phyloP scores from a whole-genome alignment of 2,329 filamentous ascomycete species.

The Trichoderma brevicompactum region DNA sequence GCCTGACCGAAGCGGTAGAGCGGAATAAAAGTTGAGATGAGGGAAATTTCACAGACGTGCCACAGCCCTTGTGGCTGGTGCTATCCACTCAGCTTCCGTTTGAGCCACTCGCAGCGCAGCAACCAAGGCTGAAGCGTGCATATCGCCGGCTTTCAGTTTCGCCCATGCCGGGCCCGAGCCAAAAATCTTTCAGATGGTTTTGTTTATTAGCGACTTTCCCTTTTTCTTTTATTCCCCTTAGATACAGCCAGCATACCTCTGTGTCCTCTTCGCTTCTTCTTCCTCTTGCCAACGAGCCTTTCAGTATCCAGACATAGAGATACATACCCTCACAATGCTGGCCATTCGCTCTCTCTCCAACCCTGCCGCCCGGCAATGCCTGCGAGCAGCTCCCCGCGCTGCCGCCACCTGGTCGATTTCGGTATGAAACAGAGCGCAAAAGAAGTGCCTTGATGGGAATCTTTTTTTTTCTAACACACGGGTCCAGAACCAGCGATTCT shows the following conservation, averaged over 20 bases:
- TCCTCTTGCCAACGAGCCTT: conserved; percentile 29
- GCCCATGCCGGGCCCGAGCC: conserved; percentile 31
- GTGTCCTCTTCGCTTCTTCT: conserved; percentile 33
- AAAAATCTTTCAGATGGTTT: conserved; percentile 26
- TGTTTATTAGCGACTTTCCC: conserved; percentile 28
- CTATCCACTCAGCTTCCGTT: conserved; percentile 13
- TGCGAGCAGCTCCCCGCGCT: conserved; percentile 68
- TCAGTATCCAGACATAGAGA: conserved; percentile 18
- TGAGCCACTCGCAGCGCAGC: conserved; percentile 28
- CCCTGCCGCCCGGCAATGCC: conserved; percentile 76
- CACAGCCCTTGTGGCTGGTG: conserved; percentile 33
- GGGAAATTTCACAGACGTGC: conserved; percentile 30
- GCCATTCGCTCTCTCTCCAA: conserved; percentile 77
- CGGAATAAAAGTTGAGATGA: conserved; percentile 28
- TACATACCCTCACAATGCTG: conserved; percentile 68
- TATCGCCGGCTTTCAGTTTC: conserved; percentile 32
- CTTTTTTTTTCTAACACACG: neutral
- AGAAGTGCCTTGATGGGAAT: conserved; percentile 7
- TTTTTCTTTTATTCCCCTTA: conserved; percentile 31
- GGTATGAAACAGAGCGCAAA: conserved; percentile 34
- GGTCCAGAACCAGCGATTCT: conserved; percentile 61
- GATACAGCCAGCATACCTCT: conserved; percentile 26
- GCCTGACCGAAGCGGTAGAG: conserved; percentile 32
- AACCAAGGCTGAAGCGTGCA: conserved; percentile 28
- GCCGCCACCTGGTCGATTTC: conserved; percentile 48